A percentile compares a stretch with the other conserved stretches of the same genome.
These are phyloP conservation scores for Solanum hybrid DNA, from an alignment of 305 asterid genomes.

Conservation along the genomic window DNA sequence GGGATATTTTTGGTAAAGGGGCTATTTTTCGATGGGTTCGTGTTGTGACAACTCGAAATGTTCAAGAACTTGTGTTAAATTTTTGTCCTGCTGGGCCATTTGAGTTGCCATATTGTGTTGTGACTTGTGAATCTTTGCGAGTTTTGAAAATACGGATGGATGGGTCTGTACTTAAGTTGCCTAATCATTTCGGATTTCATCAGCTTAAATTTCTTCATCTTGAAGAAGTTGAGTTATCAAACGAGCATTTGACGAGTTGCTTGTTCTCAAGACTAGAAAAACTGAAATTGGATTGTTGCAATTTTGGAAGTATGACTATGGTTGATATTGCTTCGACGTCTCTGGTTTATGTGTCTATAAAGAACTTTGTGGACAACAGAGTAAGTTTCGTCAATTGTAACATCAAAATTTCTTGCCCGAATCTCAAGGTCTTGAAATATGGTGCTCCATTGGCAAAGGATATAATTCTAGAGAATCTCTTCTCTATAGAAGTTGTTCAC, in stretches of 20 bases:
- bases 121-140: background rate
- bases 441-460: constrained; percentile 8
- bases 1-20: background rate
- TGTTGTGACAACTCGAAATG: constrained; percentile 6
- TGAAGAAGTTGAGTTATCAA: background rate
- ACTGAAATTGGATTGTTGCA: background rate
- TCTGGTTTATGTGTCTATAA: background rate
- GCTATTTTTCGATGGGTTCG: constrained; percentile 14
- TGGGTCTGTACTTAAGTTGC: background rate
- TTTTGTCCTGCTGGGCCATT: background rate
- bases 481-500: background rate
- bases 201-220: constrained; percentile 1
- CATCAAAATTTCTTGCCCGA: constrained; percentile 16
- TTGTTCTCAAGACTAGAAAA: constrained; percentile 1
- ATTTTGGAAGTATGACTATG: background rate
- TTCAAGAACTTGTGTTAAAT: constrained; percentile 13
- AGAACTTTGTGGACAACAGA: background rate
- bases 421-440: constrained; percentile 21
- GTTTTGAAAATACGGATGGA: background rate
- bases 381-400: background rate
- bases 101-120: constrained; percentile 1
- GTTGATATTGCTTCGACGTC: background rate
- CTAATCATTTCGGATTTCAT: background rate
- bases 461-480: background rate
- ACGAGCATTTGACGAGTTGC: background rate